Evolutionary conservation across 768 basidiomycete genomes (phyloP).

Genomic region (Boletus patriciae): DNA sequence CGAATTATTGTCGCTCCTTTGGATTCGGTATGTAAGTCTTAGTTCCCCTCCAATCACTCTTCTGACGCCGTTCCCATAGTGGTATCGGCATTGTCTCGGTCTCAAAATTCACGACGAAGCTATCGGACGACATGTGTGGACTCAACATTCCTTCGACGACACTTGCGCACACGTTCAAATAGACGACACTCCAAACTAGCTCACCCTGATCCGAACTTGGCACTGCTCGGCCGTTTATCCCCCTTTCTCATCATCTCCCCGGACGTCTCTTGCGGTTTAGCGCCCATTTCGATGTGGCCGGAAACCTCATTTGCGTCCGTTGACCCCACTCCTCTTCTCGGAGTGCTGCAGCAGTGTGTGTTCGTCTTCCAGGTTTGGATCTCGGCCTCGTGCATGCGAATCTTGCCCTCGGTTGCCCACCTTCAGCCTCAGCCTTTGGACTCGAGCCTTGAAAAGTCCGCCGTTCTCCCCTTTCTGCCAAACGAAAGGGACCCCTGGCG

Average conservation of each 20-base stretch:
- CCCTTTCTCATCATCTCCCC: constrained; percentile 4
- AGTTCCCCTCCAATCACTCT: background rate
- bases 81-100: constrained; percentile 11
- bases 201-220: constrained; percentile 8
- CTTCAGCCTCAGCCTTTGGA: background rate
- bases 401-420: too few species aligned
- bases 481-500: background rate
- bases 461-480: background rate
- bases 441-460: background rate
- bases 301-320: constrained; percentile 6
- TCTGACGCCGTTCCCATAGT: background rate
- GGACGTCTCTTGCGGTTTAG: background rate
- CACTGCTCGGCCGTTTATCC: constrained; percentile 3
- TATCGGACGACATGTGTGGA: constrained; percentile 5
- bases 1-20: background rate
- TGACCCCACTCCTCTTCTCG: background rate
- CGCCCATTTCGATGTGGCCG: constrained; percentile 12
- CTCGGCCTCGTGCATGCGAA: constrained; percentile 15
- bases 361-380: constrained; percentile 11
- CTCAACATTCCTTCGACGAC: constrained; percentile 14
- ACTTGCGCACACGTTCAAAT: too few species aligned
- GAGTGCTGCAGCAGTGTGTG: constrained; percentile 3
- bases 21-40: background rate
- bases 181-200: too few species aligned
- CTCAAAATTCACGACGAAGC: constrained; percentile 10